These are phyloP conservation scores for Macaranga tanarius DNA, from an alignment of 441 rosid species.

Conservation along the genomic window DNA sequence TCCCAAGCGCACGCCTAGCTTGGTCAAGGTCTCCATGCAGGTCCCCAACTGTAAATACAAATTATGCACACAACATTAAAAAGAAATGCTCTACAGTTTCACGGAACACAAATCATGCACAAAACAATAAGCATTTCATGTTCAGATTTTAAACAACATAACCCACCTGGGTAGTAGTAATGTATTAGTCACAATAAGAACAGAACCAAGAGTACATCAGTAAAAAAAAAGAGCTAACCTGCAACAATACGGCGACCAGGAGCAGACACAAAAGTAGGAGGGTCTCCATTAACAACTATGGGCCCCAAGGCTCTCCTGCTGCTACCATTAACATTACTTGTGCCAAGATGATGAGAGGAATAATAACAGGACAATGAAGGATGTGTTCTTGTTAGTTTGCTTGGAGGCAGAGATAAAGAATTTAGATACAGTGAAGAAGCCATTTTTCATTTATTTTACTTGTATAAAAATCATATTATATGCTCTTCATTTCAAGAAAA, in stretches of 20 bases:
- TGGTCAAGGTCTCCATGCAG: conserved; percentile 83
- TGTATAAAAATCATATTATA: too few species aligned
- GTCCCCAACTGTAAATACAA: conserved; percentile 63
- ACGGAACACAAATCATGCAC: too few species aligned
- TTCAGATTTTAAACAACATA: too few species aligned
- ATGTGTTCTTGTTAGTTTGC: conserved; percentile 38
- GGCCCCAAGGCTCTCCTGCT: conserved; percentile 46
- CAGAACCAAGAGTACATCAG: background rate
- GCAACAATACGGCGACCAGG: conserved; percentile 91
- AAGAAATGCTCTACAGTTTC: background rate
- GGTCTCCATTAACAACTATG: conserved; percentile 67
- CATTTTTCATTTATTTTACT: too few species aligned
- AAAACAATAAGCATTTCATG: too few species aligned
- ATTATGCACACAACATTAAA: conserved; percentile 1
- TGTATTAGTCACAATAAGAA: too few species aligned
- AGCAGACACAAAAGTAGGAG: conserved; percentile 89
- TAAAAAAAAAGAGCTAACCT: conserved; percentile 40
- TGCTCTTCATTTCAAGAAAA: background rate
- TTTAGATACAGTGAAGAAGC: background rate
- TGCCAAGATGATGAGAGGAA: background rate
- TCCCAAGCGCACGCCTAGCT: conserved; percentile 73
- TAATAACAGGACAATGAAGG: conserved; percentile 18
- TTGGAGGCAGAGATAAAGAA: conserved; percentile 27
- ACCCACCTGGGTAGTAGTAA: too few species aligned
- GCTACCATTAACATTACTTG: conserved; percentile 17